Conservation (phyloP, 192 early-diverging fungal species). For the Spizellomyces sp. region DNA sequence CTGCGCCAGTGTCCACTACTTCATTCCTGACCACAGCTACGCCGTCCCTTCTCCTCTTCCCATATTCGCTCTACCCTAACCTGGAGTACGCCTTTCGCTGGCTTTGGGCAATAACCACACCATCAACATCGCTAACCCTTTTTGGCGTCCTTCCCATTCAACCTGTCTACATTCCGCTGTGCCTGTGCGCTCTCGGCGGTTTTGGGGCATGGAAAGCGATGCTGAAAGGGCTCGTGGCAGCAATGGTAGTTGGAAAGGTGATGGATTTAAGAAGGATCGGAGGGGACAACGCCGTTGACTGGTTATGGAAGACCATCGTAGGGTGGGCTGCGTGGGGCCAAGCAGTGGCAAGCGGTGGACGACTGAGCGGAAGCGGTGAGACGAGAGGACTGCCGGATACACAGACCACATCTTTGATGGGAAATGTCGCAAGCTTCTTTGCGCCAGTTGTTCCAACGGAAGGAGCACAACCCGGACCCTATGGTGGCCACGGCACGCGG, state of each 20-base stretch:
- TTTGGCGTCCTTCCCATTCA: constrained; percentile 38
- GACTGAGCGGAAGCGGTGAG: no score
- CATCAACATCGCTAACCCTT: constrained; percentile 13
- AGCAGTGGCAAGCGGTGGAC: neutral
- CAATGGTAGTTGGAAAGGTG: constrained; percentile 31
- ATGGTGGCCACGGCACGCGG: no score
- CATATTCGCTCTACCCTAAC: constrained; percentile 39
- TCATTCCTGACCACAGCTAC: neutral
- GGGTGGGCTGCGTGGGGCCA: constrained; percentile 12
- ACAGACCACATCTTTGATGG: no score
- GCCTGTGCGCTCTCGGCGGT: constrained; percentile 37
- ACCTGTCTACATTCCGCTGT: constrained; percentile 42
- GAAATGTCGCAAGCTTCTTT: no score
- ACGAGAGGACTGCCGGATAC: no score
- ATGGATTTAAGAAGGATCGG: constrained; percentile 34
- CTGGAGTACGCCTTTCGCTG: constrained; percentile 42
- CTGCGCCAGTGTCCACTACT: neutral
- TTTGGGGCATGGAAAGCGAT: constrained; percentile 30
- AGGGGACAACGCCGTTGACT: constrained; percentile 32
- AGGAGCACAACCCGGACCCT: no score
- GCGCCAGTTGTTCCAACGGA: no score
- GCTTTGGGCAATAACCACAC: constrained; percentile 42
- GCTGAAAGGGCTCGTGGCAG: constrained; percentile 41
- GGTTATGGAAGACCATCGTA: constrained; percentile 2
- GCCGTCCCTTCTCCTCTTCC: constrained; percentile 30